Base-by-base conservation (phyloP, 1,284 basidiomycete species). In the Psilocybe mexicana region DNA sequence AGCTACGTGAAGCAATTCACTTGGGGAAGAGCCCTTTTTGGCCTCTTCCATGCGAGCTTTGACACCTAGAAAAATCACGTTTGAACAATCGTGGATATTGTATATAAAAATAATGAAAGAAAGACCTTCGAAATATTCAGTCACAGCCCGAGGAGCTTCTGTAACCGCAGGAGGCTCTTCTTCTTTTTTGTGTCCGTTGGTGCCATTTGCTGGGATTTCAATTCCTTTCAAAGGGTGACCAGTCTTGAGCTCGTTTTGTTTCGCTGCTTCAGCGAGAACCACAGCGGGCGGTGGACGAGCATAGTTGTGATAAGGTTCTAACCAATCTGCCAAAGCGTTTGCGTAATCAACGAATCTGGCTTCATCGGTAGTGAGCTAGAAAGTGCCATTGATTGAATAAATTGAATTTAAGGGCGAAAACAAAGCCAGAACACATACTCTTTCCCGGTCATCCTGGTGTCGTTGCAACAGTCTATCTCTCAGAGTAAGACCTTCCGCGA, bases 241-340 rank as follows among this genome's bases (percentile, higher is more conserved):
- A 0, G 84, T 86, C 71, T 88, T 90, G 49, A 84, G 71, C 67
- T 89, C 85, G 0, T 84, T 82, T 67, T 84, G 80, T 63, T 85
- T 88, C 2, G 86, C 81, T 24, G 86, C 87, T 68, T 91, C 89
- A 6, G 88, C 88, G 26, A 90, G 75, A 26, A 90, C 87, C 8
- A 81, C 79, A 3, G 82, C 73, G 1, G 89, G 82, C 25, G 84
- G 84, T 8, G 88, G 90, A 5, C 90, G 85, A 35, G 82, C 77
- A 64, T 88, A 76, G 59, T 89, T 78, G 62, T 92, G 88, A 68
- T 89, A 86, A 6, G 87, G 87, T 60, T 83, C 85, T 23, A 92
- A 76, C 90, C 90, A 93, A 54, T 85, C 79, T 36, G 86, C 80
- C 45, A 92, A 70, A 6, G 81, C 80, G 33, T 74, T 75, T 8